Conservation (phyloP, 1,139 yeast species). For the Pneumocystis sp. region DNA sequence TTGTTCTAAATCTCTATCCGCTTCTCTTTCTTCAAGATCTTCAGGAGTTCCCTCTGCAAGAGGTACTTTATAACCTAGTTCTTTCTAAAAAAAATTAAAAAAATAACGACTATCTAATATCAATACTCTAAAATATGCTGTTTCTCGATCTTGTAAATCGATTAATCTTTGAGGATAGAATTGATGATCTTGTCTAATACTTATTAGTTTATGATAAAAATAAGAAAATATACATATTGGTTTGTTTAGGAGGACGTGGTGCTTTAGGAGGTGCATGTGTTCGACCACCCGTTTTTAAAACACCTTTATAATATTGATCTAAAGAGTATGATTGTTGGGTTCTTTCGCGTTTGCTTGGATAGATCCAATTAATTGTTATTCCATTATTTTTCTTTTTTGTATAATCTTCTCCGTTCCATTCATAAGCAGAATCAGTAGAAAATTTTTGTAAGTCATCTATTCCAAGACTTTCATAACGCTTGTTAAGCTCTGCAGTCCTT, state of each 20-base stretch:
- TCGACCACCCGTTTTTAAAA: conserved; percentile 32
- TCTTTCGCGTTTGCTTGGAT: conserved; percentile 79
- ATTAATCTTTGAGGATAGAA: conserved; percentile 58
- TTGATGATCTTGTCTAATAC: conserved; percentile 73
- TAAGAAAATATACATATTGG: conserved; percentile 10
- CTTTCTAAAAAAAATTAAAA: conserved; percentile 33
- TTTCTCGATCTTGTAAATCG: conserved; percentile 61
- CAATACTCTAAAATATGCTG: conserved; percentile 36
- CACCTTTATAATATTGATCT: conserved; percentile 77
- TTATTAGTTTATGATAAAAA: conserved; percentile 39
- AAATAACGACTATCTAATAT: not conserved
- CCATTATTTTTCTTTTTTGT: conserved; percentile 39
- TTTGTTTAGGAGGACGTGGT: conserved; percentile 32
- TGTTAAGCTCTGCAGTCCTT: conserved; percentile 61
- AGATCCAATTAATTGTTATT: conserved; percentile 52
- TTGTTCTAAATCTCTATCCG: conserved; percentile 47
- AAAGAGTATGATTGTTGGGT: conserved; percentile 67
- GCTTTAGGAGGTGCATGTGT: conserved; percentile 28
- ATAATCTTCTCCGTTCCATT: conserved; percentile 94
- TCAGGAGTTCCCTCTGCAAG: conserved; percentile 32
- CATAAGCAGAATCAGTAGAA: conserved; percentile 81
- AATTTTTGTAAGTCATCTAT: conserved; percentile 85
- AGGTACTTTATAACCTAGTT: conserved; percentile 55
- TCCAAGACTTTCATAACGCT: conserved; percentile 70
- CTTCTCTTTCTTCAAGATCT: conserved; percentile 26